These are phyloP conservation scores for Brachypodium distachyon DNA, from an alignment of 202 grass and related monocot genomes.

Conservation along the genomic window DNA sequence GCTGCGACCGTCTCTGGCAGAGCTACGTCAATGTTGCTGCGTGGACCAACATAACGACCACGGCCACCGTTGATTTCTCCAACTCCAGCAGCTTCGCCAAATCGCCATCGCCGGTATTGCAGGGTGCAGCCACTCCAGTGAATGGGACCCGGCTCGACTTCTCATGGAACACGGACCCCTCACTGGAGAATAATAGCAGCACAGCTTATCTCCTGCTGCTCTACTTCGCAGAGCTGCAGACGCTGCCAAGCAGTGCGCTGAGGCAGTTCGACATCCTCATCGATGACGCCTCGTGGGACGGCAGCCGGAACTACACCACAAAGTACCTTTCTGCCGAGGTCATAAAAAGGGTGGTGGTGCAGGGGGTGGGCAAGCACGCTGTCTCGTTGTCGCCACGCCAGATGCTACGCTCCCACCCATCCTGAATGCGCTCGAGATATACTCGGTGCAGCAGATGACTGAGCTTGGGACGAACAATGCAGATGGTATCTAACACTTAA, in stretches of 20 bases:
- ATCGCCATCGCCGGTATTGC: conserved; percentile 7
- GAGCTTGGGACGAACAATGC: conserved; percentile 11
- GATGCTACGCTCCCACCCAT: conserved; percentile 44
- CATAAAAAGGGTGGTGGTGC: not conserved
- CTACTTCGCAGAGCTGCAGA: conserved; percentile 37
- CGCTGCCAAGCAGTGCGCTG: not conserved
- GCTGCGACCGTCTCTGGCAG: conserved; percentile 37
- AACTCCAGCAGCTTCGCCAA: not conserved
- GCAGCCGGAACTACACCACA: not conserved
- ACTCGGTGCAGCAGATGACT: conserved; percentile 9
- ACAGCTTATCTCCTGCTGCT: conserved; percentile 16
- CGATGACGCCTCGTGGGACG: not conserved
- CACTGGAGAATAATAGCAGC: not conserved
- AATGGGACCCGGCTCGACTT: conserved; percentile 18
- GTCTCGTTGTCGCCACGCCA: conserved; percentile 15
- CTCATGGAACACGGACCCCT: conserved; percentile 4
- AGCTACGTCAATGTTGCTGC: not conserved
- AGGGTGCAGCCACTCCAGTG: conserved; percentile 11
- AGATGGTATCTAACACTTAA: conserved; percentile 35
- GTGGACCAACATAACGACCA: conserved; percentile 33
- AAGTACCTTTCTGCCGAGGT: conserved; percentile 1
- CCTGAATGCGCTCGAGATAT: conserved; percentile 59
- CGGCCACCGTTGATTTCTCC: not conserved
- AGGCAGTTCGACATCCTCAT: conserved; percentile 35
- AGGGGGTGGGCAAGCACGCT: not conserved